phyloP scores from a whole-genome alignment of 768 basidiomycete species.

The Psilocybe cubensis region DNA sequence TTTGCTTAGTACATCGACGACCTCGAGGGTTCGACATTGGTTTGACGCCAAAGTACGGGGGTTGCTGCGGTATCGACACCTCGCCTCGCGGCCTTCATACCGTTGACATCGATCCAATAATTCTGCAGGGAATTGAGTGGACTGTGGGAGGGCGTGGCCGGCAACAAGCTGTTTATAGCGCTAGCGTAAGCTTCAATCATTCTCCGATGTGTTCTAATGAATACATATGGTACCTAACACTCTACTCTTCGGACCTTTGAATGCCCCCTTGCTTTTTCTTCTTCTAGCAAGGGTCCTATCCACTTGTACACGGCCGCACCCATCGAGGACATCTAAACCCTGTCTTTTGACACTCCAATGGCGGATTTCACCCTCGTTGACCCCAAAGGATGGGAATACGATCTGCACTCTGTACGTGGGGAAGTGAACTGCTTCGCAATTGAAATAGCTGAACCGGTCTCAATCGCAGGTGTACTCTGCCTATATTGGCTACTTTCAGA shows the following conservation, averaged over 20 bases:
- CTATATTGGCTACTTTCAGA: conserved; percentile 80
- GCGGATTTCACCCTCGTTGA: conserved; percentile 76
- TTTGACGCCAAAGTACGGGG: background rate
- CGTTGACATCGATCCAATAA: background rate
- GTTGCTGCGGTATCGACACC: background rate
- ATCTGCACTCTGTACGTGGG: conserved; percentile 71
- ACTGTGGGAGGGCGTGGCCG: conserved; percentile 7
- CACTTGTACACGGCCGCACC: background rate
- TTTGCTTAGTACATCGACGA: background rate
- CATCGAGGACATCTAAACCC: conserved; percentile 6
- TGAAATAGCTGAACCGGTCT: background rate
- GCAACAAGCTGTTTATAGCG: background rate
- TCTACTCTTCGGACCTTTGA: background rate
- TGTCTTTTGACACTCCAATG: conserved; percentile 25
- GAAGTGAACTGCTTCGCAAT: background rate
- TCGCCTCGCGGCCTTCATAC: background rate
- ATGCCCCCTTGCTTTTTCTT: background rate
- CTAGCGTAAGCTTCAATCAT: conserved; percentile 12
- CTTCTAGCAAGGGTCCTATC: background rate
- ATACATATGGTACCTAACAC: background rate
- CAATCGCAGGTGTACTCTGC: conserved; percentile 61
- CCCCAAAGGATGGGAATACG: conserved; percentile 79
- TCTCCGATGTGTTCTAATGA: conserved; percentile 5
- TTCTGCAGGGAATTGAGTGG: conserved; percentile 3
- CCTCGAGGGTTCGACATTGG: background rate